Evolutionary conservation across 129 eudicot genomes (phyloP).

Genomic region (Glebionis coronaria): DNA sequence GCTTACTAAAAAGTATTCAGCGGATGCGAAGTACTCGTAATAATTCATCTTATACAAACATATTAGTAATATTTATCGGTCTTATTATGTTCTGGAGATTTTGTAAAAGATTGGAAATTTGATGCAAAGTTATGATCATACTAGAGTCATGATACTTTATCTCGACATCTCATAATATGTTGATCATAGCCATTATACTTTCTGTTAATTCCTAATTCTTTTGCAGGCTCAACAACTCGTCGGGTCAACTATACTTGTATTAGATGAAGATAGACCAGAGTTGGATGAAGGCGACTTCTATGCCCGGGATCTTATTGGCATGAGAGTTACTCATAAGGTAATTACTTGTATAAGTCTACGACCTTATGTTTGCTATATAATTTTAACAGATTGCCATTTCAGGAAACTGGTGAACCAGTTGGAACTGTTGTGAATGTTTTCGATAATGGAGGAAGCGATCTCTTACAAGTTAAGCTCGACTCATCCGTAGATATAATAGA

Average conservation of each 20-base stretch:
- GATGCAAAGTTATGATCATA: conserved; percentile 8
- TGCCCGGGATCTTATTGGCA: conserved; percentile 89
- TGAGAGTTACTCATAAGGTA: conserved; percentile 86
- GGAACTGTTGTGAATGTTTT: conserved; percentile 81
- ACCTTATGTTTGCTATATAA: no score
- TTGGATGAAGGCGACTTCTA: conserved; percentile 95
- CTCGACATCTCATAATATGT: conserved; percentile 6
- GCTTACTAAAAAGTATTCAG: conserved; percentile 2
- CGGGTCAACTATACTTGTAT: conserved; percentile 76
- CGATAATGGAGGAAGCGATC: conserved; percentile 89
- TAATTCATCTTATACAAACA: conserved; percentile 3
- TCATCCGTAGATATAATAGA: conserved; percentile 38
- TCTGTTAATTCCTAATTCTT: conserved; percentile 6
- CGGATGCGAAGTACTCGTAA: neutral
- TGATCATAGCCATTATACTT: conserved; percentile 10
- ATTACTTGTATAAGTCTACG: conserved; percentile 1
- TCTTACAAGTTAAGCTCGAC: conserved; percentile 73
- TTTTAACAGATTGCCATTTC: conserved; percentile 4
- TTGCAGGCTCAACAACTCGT: conserved; percentile 82
- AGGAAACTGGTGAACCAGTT: conserved; percentile 84
- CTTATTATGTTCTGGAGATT: no score
- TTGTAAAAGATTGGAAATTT: neutral
- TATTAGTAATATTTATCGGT: neutral
- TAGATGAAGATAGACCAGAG: conserved; percentile 75
- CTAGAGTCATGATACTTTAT: conserved; percentile 10